Evolutionary conservation across 176 grass and related monocot genomes (phyloP).

Genomic region (Carex kokanica): DNA sequence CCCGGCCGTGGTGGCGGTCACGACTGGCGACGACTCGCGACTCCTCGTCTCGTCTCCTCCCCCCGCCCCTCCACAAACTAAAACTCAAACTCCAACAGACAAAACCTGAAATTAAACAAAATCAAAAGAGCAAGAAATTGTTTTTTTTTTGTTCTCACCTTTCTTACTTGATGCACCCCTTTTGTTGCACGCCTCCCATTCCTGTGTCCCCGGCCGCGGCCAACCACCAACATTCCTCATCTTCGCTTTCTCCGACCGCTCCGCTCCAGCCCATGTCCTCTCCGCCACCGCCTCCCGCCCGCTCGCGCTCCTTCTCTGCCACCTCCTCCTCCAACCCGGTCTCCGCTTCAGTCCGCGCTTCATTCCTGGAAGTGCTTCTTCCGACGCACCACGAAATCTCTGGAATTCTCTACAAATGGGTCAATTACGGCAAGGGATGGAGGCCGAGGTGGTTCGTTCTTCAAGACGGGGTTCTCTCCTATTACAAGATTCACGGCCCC

Average conservation of each 20-base stretch:
- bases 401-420: constrained; percentile 94
- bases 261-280: constrained; percentile 32
- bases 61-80: background rate
- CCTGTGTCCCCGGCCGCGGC: constrained; percentile 74
- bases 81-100: background rate
- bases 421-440: constrained; percentile 96
- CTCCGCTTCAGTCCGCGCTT: constrained; percentile 21
- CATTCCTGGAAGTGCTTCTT: constrained; percentile 27
- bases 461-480: constrained; percentile 87
- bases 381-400: constrained; percentile 55
- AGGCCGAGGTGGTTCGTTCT: constrained; percentile 87
- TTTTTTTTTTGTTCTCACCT: constrained; percentile 10
- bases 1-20: constrained; percentile 15
- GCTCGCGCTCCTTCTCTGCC: constrained; percentile 24
- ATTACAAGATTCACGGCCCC: constrained; percentile 98
- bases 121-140: constrained; percentile 1
- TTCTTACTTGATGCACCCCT: constrained; percentile 65
- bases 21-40: background rate
- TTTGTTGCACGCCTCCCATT: constrained; percentile 79
- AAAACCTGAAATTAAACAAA: background rate
- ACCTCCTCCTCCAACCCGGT: background rate
- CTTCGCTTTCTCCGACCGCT: constrained; percentile 20
- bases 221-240: background rate
- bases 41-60: background rate
- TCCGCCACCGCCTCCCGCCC: constrained; percentile 23